phyloP scores from a whole-genome alignment of 345 rosid species.

The Gossypium ekmanianum region DNA sequence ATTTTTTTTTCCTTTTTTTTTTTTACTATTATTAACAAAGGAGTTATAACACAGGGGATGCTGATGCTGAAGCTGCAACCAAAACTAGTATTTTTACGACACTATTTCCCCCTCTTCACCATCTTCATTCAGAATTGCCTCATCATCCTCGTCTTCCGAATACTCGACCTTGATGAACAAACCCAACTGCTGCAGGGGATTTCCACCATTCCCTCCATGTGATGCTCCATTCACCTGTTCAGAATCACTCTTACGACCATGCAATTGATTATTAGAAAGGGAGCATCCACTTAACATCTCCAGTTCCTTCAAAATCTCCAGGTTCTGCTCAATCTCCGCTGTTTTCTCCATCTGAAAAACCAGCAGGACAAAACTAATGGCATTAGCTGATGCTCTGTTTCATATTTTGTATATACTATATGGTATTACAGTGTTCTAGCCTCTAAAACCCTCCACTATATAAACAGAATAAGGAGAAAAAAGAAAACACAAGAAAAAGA shows the following conservation, averaged over 20 bases:
- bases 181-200: conserved; percentile 55
- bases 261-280: conserved; percentile 23
- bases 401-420: not conserved
- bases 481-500: not conserved
- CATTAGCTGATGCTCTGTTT: not conserved
- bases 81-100: conserved; percentile 5
- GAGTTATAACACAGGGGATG: not conserved
- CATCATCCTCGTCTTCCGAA: conserved; percentile 34
- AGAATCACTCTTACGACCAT: conserved; percentile 16
- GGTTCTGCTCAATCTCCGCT: conserved; percentile 45
- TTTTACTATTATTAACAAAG: not conserved
- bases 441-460: not conserved
- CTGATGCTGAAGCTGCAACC: conserved; percentile 25
- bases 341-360: conserved; percentile 59
- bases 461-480: not conserved
- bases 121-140: conserved; percentile 27
- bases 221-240: conserved; percentile 21
- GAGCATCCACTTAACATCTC: conserved; percentile 47
- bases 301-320: conserved; percentile 47
- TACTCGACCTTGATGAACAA: conserved; percentile 50
- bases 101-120: conserved; percentile 80
- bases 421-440: not conserved
- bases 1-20: no score
- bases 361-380: not conserved
- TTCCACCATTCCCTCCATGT: conserved; percentile 20